phyloP scores from a whole-genome alignment of 768 basidiomycete species.

The Mycena olivaceomarginata region DNA sequence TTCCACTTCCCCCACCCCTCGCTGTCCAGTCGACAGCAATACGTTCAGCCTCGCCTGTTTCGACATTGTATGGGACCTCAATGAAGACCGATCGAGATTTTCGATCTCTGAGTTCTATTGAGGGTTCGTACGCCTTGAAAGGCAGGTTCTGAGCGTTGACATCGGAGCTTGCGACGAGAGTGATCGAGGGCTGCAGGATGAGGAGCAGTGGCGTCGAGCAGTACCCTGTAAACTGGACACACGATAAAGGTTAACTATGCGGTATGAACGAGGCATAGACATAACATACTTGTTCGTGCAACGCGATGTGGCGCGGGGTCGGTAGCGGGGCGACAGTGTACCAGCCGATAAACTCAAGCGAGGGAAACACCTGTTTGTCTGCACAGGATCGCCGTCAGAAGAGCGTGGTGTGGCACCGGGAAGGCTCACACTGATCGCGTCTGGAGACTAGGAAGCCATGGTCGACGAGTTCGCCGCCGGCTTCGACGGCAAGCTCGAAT shows the following conservation, averaged over 20 bases:
- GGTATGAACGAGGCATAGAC: constrained; percentile 9
- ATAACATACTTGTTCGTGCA: constrained; percentile 87
- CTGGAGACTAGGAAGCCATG: constrained; percentile 88
- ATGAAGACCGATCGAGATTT: constrained; percentile 88
- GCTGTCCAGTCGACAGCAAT: constrained; percentile 99
- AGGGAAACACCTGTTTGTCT: constrained; percentile 99
- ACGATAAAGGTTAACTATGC: constrained; percentile 13
- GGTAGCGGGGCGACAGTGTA: constrained; percentile 92
- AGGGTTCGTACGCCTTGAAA: constrained; percentile 95
- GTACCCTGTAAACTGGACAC: constrained; percentile 83
- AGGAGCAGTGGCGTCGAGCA: constrained; percentile 94
- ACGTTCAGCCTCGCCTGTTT: constrained; percentile 98
- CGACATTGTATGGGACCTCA: constrained; percentile 90
- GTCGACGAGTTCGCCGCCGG: constrained; percentile 78
- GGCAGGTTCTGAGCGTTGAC: constrained; percentile 87
- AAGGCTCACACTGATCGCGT: constrained; percentile 86
- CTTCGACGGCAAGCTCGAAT: constrained; percentile 89
- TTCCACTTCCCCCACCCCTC: constrained; percentile 88
- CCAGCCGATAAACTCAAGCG: constrained; percentile 98
- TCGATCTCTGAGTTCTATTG: constrained; percentile 89
- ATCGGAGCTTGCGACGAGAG: constrained; percentile 65
- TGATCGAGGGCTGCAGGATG: constrained; percentile 76
- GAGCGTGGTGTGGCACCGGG: background rate
- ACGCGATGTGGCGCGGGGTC: constrained; percentile 82
- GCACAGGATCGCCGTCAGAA: constrained; percentile 34